Base-by-base conservation (phyloP, 441 rosid genomes). In the Corymbia calophylla region DNA sequence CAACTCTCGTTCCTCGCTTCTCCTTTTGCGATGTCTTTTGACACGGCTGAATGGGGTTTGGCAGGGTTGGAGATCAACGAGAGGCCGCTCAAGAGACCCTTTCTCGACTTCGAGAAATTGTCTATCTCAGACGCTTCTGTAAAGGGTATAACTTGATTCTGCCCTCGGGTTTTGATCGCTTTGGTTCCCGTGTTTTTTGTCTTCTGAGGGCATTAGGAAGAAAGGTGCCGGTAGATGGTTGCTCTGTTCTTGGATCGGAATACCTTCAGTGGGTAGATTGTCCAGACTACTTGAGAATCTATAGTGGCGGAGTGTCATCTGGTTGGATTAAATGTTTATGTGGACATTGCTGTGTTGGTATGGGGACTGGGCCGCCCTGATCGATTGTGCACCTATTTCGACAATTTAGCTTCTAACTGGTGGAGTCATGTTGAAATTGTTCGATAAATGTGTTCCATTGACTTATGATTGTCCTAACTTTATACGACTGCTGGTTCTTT, bases 21-120 rank as follows among this genome's bases (percentile, higher is more conserved):
- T 86, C 31, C 13, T 77, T 77, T 27, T 44, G 84, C 51, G 31
- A 58, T 58, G 12, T 73, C 18, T 87, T 31, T 66, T 25, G 70
- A 89, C 47, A 25, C 39, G 47, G 90, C 84, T 9, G 89, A 31
- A 19, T 47, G 44, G 39, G 47, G 73, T 92, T 51, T n/a, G 88
- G 35, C 66, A 98, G 98, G 98, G 99, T 95, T 98, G 88, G 99
- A 98, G 95, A 96, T 97, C 90, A 95, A 95, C 77, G 99, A 96
- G 94, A 94, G 95, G 90, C 98, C 99, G 18, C 84, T 89, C 58
- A 98, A 98, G 93, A 95, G 96, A 25, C 92, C 94, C 2, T 86
- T 92, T 53, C 89, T 97, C 90, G 96, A 96, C 88, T 95, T 96
- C 27, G 93, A 92, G 89, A 95, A 94, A 91, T 85, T 98, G 27